phyloP scores from a whole-genome alignment of 495 filamentous ascomycete species.

The Cryomyces minteri region DNA sequence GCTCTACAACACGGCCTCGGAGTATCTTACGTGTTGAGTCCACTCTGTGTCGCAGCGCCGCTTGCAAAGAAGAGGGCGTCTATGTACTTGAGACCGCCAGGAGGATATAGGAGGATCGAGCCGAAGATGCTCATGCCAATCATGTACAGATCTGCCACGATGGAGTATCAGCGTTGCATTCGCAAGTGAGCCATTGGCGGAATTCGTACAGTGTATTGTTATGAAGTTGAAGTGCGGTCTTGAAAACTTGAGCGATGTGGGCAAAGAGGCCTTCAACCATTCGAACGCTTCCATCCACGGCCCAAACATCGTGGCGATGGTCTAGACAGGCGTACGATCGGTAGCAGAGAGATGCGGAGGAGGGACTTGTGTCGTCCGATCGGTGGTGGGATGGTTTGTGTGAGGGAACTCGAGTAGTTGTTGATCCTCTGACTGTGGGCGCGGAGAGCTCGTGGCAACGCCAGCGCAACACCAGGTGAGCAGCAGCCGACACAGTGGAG shows the following conservation, averaged over 20 bases:
- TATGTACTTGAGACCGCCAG: slow-evolving; percentile 48
- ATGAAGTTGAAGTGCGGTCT: slow-evolving; percentile 68
- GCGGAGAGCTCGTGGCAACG: too few species aligned
- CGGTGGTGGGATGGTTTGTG: too few species aligned
- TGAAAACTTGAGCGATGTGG: slow-evolving; percentile 26
- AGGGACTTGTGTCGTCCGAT: too few species aligned
- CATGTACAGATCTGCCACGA: slow-evolving; percentile 52
- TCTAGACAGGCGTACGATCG: too few species aligned
- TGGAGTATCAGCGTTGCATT: slow-evolving; percentile 1
- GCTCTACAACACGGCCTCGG: background rate
- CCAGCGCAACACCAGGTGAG: too few species aligned
- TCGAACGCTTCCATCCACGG: slow-evolving; percentile 19
- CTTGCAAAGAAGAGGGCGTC: slow-evolving; percentile 76
- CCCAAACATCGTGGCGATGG: slow-evolving; percentile 8
- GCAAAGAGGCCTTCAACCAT: slow-evolving; percentile 28
- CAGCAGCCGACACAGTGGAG: too few species aligned
- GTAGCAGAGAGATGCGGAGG: too few species aligned
- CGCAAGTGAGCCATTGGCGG: background rate
- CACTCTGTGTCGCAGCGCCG: slow-evolving; percentile 76
- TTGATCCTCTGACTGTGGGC: too few species aligned
- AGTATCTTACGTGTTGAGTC: slow-evolving; percentile 51
- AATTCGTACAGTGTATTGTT: slow-evolving; percentile 54
- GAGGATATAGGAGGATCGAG: slow-evolving; percentile 58
- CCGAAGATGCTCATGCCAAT: slow-evolving; percentile 46
- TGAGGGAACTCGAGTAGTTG: too few species aligned